Evolutionary conservation across 257 asterid species (phyloP), one percentile per base, ranked within the genome.

Genomic region (Coffea eugenioides): DNA sequence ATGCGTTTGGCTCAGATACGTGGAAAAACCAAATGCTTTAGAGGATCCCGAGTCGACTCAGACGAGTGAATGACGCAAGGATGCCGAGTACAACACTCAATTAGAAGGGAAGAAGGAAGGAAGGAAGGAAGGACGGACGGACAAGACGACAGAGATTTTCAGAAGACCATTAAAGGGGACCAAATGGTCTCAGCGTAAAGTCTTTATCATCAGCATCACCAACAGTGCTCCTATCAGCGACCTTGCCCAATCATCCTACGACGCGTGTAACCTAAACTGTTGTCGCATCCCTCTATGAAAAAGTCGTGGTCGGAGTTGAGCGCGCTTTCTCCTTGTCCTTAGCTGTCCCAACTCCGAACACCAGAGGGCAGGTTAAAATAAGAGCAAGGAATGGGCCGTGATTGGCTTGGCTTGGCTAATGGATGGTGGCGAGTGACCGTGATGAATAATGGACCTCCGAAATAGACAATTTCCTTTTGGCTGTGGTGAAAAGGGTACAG

Each of bases 131-230:
- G 34, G 31, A 31, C 0, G 43, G 43, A 39, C 43, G 69, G 69
- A 56, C 70, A n/a, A 51, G 79, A 41, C 79, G 79, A 75, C 79
- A 75, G 79, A 75, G 79, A 75, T 57, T 59, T 57, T 46, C 79
- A 75, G 79, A 59, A 39, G 78, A 41, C 79, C 57, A 39, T 39
- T 39, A 36, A 75, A 13, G 43, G 54, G 78, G 78, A 43, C 69
- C 79, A 15, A 23, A 46, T 9, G 8, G 36, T 18, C 78, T 4
- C 57, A 59, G 69, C 57, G 79, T 41, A 36, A 75, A n/a, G 79
- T 75, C 79, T 4, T 41, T 70, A 23, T 75, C 79, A 41, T 5
- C 79, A 12, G n/a, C 36, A 8, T 23, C 39, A 39, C 52, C 4
- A 56, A 34, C 31, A 74, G 31, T 52, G 31, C 54, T 11, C 7